A percentile compares a stretch with the other conserved stretches of the same genome.
phyloP scores from a whole-genome alignment of 1,284 basidiomycete genomes.

The Heterobasidion irregulare region DNA sequence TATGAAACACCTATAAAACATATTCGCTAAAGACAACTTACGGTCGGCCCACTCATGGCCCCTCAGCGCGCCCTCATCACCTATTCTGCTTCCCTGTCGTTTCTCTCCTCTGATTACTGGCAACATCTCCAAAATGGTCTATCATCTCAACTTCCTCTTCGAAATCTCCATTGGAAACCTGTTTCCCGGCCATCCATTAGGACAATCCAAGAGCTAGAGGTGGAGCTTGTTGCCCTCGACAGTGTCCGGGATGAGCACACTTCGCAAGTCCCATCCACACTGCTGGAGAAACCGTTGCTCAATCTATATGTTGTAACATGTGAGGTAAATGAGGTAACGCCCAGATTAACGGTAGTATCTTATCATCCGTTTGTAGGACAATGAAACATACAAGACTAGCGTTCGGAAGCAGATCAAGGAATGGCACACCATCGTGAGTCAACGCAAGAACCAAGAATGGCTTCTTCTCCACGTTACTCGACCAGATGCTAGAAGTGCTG shows the following conservation, averaged over 20 bases:
- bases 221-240: constrained; percentile 67
- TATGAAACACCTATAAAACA: neutral
- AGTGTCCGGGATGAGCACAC: constrained; percentile 62
- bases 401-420: constrained; percentile 85
- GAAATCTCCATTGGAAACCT: constrained; percentile 88
- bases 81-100: constrained; percentile 53
- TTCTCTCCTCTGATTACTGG: constrained; percentile 64
- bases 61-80: constrained; percentile 48
- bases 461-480: constrained; percentile 79
- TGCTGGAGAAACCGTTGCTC: constrained; percentile 82
- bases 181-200: constrained; percentile 58
- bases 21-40: neutral
- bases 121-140: constrained; percentile 60
- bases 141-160: constrained; percentile 71
- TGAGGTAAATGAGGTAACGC: constrained; percentile 50
- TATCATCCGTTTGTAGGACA: constrained; percentile 48
- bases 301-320: constrained; percentile 83
- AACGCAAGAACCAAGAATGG: constrained; percentile 84
- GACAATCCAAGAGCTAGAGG: constrained; percentile 82
- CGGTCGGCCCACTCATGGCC: constrained; percentile 17
- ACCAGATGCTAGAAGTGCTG: constrained; percentile 51
- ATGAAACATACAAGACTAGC: constrained; percentile 72
- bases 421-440: constrained; percentile 68
- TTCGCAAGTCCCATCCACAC: constrained; percentile 68
- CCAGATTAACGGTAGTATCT: constrained; percentile 7